Conservation (phyloP, 306 rosid species). For the Echinosophora koreensis region DNA sequence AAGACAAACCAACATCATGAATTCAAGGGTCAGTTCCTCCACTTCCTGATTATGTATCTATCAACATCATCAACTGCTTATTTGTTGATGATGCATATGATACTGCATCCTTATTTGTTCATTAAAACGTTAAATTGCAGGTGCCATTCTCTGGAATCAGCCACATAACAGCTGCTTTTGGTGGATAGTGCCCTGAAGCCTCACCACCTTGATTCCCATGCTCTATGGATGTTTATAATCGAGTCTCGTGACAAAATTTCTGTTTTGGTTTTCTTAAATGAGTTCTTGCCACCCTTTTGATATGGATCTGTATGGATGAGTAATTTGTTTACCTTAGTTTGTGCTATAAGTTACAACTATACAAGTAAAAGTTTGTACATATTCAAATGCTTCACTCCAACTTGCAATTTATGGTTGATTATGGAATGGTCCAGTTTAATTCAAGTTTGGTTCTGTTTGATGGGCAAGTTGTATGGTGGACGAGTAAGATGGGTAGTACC, state of each 20-base stretch:
- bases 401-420: background rate
- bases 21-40: too few species aligned
- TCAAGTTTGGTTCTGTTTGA: background rate
- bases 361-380: slow-evolving; percentile 27
- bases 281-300: slow-evolving; percentile 26
- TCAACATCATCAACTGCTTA: too few species aligned
- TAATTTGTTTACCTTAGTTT: background rate
- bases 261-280: slow-evolving; percentile 12
- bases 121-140: slow-evolving; percentile 48
- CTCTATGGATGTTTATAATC: slow-evolving; percentile 28
- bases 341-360: background rate
- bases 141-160: slow-evolving; percentile 29
- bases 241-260: background rate
- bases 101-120: slow-evolving; percentile 17
- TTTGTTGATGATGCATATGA: background rate
- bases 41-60: too few species aligned
- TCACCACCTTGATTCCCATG: slow-evolving; percentile 22
- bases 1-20: slow-evolving; percentile 29
- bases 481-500: too few species aligned
- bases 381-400: slow-evolving; percentile 1
- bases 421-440: background rate
- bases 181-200: slow-evolving; percentile 17
- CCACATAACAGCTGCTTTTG: slow-evolving; percentile 39
- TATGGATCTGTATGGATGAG: slow-evolving; percentile 4
- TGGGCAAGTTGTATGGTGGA: background rate